These are phyloP conservation scores for Phytophthora agathidicida DNA, from an alignment of 352 stramenopile genomes.

Conservation along the genomic window DNA sequence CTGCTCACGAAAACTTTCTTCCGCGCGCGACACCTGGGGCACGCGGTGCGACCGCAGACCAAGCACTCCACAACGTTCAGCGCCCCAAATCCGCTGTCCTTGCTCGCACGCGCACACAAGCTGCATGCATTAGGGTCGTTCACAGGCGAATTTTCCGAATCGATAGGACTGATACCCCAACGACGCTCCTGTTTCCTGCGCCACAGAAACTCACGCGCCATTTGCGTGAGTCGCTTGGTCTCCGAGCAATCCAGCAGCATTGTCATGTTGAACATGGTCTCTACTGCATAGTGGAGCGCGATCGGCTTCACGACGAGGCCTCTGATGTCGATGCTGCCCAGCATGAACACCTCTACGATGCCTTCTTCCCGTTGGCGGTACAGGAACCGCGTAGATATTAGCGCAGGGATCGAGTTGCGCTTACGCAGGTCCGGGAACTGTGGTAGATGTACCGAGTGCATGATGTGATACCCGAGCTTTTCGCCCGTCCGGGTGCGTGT, in stretches of 20 bases:
- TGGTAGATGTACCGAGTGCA: constrained; percentile 45
- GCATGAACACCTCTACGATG: constrained; percentile 43
- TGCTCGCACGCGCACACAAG: constrained; percentile 23
- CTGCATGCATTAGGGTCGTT: constrained; percentile 16
- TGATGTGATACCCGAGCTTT: constrained; percentile 49
- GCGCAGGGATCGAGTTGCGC: constrained; percentile 30
- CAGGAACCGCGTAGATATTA: constrained; percentile 42
- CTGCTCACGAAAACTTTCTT: constrained; percentile 54
- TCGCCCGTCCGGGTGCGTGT: constrained; percentile 44
- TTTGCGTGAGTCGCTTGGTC: constrained; percentile 52
- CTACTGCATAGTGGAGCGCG: constrained; percentile 19
- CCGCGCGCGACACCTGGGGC: constrained; percentile 26
- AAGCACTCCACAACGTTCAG: constrained; percentile 28
- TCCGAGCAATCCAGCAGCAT: constrained; percentile 45
- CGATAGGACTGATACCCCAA: constrained; percentile 1
- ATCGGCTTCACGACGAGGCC: constrained; percentile 32
- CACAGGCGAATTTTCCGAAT: constrained; percentile 3
- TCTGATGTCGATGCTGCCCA: constrained; percentile 37
- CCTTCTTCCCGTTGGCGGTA: constrained; percentile 47
- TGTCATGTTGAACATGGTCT: constrained; percentile 41
- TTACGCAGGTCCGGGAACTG: constrained; percentile 44
- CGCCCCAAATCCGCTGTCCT: constrained; percentile 25
- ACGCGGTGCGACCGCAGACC: constrained; percentile 32
- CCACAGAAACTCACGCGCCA: constrained; percentile 36
- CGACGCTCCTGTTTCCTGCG: constrained; percentile 15